Percentiles rank a stretch among this genome's conserved stretches.
phyloP scores from a whole-genome alignment of 2,329 filamentous ascomycete genomes.

The Metarhizium robertsii region DNA sequence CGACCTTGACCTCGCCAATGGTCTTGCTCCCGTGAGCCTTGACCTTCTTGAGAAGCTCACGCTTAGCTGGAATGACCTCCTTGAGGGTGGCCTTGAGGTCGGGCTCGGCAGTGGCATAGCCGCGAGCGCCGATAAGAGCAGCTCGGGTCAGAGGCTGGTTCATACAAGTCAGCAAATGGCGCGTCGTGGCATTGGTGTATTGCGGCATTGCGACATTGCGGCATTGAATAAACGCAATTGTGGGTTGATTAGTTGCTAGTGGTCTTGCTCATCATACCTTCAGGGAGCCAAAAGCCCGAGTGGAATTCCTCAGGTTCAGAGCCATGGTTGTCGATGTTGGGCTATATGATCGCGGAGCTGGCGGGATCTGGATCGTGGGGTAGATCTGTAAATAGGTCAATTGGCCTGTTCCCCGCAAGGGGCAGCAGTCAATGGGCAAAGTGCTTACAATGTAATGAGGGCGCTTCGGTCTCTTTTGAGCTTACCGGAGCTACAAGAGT shows the following conservation, averaged over 20 bases:
- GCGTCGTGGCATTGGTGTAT: background rate
- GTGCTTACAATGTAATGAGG: background rate
- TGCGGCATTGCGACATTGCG: background rate
- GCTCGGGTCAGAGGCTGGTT: constrained; percentile 15
- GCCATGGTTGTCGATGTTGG: constrained; percentile 40
- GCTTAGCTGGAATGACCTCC: constrained; percentile 79
- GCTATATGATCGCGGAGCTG: constrained; percentile 1
- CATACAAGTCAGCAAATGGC: background rate
- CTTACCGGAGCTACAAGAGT: background rate
- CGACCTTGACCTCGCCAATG: constrained; percentile 86
- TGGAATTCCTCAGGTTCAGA: constrained; percentile 51
- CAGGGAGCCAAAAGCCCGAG: constrained; percentile 53
- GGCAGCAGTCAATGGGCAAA: background rate
- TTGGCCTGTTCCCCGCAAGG: background rate
- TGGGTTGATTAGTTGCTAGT: background rate
- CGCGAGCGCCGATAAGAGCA: constrained; percentile 30
- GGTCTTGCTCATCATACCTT: constrained; percentile 38
- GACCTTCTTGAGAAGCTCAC: constrained; percentile 87
- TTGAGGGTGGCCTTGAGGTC: constrained; percentile 84
- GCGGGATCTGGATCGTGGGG: background rate
- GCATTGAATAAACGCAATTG: background rate
- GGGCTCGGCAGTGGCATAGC: constrained; percentile 71
- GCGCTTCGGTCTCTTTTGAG: background rate
- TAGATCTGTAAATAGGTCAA: constrained; percentile 3
- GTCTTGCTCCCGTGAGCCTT: constrained; percentile 76